Evolutionary conservation across 352 stramenopile genomes (phyloP).

Genomic region (Blastocystis sp.): DNA sequence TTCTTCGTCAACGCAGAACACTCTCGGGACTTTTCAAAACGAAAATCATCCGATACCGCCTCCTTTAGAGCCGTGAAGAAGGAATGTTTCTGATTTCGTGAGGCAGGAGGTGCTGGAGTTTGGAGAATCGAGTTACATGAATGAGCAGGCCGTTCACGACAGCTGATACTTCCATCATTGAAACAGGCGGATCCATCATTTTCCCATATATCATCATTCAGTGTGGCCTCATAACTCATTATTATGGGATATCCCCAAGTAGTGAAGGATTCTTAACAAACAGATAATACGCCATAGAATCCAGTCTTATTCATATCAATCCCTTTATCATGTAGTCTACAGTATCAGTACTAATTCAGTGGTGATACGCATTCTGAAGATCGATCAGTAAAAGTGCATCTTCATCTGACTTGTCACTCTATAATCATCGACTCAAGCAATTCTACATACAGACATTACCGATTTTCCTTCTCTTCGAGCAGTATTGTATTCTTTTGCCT

Average conservation of each 20-base stretch:
- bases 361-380: conserved; percentile 41
- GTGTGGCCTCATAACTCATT: conserved; percentile 30
- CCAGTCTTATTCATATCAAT: neutral
- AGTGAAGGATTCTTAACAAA: neutral
- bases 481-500: neutral
- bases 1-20: neutral
- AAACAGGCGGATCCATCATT: neutral
- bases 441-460: neutral
- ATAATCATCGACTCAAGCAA: neutral
- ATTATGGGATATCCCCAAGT: neutral
- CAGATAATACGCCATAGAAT: neutral
- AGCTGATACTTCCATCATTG: neutral
- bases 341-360: neutral
- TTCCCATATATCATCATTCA: neutral
- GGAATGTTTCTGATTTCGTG: neutral
- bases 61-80: neutral
- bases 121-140: neutral
- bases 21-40: neutral
- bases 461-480: neutral
- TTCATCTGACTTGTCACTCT: neutral
- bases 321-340: conserved; percentile 38
- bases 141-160: neutral
- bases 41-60: neutral
- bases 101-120: neutral
- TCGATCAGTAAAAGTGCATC: conserved; percentile 33